These are phyloP conservation scores for Phaeomoniella chlamydospora DNA, from an alignment of 2,329 filamentous ascomycete species.

Conservation along the genomic window DNA sequence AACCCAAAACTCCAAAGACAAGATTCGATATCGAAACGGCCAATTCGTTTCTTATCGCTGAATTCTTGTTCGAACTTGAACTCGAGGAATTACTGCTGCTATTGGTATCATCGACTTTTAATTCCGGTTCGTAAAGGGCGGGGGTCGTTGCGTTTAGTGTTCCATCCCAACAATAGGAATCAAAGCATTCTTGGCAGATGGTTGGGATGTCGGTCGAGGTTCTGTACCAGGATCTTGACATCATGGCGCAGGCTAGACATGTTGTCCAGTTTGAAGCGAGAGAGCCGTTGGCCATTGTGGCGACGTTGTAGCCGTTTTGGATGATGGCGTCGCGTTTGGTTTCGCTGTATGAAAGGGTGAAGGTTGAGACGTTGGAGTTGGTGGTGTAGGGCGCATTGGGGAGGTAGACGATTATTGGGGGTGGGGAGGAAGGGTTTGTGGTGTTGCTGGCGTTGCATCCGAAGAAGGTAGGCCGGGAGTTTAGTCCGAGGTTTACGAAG, in stretches of 20 bases:
- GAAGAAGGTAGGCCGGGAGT: conserved; percentile 64
- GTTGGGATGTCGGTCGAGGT: conserved; percentile 55
- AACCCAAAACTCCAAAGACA: no score
- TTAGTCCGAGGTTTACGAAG: conserved; percentile 63
- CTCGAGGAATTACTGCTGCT: background rate
- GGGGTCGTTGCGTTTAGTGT: conserved; percentile 46
- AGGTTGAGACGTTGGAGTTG: conserved; percentile 54
- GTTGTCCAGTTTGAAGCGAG: conserved; percentile 60
- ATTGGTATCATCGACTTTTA: conserved; percentile 2
- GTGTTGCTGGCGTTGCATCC: conserved; percentile 59
- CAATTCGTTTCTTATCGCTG: no score
- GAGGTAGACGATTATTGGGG: conserved; percentile 71
- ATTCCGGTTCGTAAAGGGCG: conserved; percentile 32
- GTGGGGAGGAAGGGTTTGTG: conserved; percentile 26
- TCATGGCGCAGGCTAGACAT: conserved; percentile 78
- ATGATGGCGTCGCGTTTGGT: conserved; percentile 64
- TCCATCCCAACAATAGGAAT: conserved; percentile 88
- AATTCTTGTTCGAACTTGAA: no score
- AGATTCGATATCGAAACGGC: no score
- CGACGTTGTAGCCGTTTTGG: conserved; percentile 70
- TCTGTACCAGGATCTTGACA: conserved; percentile 59
- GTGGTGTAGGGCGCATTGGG: conserved; percentile 72
- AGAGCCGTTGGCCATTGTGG: conserved; percentile 69
- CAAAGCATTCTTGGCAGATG: conserved; percentile 64
- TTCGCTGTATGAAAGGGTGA: conserved; percentile 9